These are phyloP conservation scores for Aureobasidium subglaciale DNA, from an alignment of 2,329 filamentous ascomycete species.

Conservation along the genomic window DNA sequence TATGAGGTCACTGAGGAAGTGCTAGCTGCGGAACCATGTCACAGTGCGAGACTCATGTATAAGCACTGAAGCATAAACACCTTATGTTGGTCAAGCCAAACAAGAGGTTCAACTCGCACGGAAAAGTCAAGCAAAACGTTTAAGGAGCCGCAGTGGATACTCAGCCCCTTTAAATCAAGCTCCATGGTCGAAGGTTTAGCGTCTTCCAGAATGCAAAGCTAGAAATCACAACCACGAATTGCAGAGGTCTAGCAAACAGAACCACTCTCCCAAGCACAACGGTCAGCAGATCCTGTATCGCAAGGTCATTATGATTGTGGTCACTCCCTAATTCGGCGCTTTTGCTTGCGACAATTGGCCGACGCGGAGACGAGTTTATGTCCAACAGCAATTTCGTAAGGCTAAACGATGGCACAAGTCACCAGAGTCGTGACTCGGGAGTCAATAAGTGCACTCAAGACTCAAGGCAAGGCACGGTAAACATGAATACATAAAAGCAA, in stretches of 20 bases:
- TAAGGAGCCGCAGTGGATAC: conserved; percentile 2
- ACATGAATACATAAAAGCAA: background rate
- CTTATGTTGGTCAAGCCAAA: background rate
- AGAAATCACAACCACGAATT: background rate
- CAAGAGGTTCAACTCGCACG: background rate
- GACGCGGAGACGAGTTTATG: background rate
- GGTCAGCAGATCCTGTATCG: background rate
- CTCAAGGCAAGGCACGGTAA: background rate
- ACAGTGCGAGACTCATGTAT: background rate
- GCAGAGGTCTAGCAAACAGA: background rate
- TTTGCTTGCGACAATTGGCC: background rate
- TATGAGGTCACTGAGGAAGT: too few relatives aligned
- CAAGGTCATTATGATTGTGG: background rate
- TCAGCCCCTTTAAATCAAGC: conserved; percentile 4
- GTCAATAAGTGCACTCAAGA: too few relatives aligned
- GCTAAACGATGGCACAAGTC: background rate
- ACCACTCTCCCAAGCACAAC: background rate
- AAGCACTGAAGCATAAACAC: background rate
- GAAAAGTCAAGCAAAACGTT: background rate
- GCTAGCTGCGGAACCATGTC: too few relatives aligned
- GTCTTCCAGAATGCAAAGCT: conserved; percentile 3
- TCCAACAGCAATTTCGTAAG: conserved; percentile 4
- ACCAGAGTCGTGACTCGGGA: background rate
- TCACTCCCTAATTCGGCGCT: background rate
- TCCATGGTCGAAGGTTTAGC: background rate